A percentile compares a stretch with the other conserved stretches of the same genome.
phyloP scores from a whole-genome alignment of 1,284 basidiomycete species.

The Xerocomus nothofagi region DNA sequence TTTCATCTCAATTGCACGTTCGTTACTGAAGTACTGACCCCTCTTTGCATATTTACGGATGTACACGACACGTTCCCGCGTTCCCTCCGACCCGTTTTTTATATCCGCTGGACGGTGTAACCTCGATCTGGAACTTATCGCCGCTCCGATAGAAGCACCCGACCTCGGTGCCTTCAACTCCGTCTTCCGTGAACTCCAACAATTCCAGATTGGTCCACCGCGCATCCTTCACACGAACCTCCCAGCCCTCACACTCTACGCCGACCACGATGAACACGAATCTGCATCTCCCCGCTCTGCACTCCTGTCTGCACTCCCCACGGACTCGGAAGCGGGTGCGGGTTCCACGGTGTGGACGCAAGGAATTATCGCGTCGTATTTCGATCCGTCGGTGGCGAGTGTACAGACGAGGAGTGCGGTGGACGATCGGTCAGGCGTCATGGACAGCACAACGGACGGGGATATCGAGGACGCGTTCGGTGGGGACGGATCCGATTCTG shows the following conservation, averaged over 20 bases:
- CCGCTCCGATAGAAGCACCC: slow-evolving; percentile 51
- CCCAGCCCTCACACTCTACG: slow-evolving; percentile 6
- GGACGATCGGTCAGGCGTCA: slow-evolving; percentile 28
- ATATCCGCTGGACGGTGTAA: slow-evolving; percentile 4
- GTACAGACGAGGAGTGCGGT: slow-evolving; percentile 31
- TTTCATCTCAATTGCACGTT: not conserved
- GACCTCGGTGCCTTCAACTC: slow-evolving; percentile 74
- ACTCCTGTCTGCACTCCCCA: slow-evolving; percentile 21
- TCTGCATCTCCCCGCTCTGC: slow-evolving; percentile 31
- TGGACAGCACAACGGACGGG: slow-evolving; percentile 22
- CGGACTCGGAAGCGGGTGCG: slow-evolving; percentile 45
- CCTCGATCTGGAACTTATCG: slow-evolving; percentile 5
- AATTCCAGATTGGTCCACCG: slow-evolving; percentile 47
- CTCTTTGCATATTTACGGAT: not conserved
- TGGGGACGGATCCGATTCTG: slow-evolving; percentile 28
- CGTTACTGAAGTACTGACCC: slow-evolving; percentile 2
- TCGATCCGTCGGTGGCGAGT: slow-evolving; percentile 25
- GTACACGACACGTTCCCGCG: not conserved
- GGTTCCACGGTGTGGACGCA: slow-evolving; percentile 68
- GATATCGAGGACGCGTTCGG: slow-evolving; percentile 5
- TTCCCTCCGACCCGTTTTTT: slow-evolving; percentile 10
- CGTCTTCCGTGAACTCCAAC: slow-evolving; percentile 66
- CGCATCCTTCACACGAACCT: slow-evolving; percentile 27
- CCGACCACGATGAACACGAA: slow-evolving; percentile 27
- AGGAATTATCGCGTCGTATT: slow-evolving; percentile 56